These are phyloP conservation scores for Trichoderma afroharzianum DNA, from an alignment of 2,329 filamentous ascomycete species.

Conservation along the genomic window DNA sequence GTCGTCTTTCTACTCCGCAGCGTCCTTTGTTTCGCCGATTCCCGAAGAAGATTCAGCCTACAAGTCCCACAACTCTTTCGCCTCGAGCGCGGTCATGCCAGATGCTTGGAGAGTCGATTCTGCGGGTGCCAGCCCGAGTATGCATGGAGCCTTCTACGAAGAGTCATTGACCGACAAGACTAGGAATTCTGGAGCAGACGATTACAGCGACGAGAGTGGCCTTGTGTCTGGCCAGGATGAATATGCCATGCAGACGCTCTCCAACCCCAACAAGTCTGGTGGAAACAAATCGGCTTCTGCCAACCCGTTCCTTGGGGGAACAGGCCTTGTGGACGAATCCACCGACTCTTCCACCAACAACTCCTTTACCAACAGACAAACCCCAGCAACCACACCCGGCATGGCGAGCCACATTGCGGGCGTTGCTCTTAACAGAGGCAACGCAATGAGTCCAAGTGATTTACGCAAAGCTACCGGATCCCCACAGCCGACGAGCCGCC, in stretches of 20 bases:
- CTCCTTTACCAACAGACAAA: conserved; percentile 29
- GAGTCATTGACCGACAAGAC: conserved; percentile 46
- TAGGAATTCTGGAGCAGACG: conserved; percentile 26
- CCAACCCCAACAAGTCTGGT: not conserved
- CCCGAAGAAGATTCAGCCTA: conserved; percentile 64
- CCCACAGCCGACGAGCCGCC: conserved; percentile 35
- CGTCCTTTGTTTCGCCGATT: conserved; percentile 70
- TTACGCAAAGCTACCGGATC: conserved; percentile 28
- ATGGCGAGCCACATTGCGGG: conserved; percentile 24
- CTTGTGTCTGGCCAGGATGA: not conserved
- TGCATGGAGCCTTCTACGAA: conserved; percentile 50
- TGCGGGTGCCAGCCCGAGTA: conserved; percentile 41
- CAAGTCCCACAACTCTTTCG: conserved; percentile 61
- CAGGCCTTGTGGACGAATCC: conserved; percentile 43
- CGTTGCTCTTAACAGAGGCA: conserved; percentile 47
- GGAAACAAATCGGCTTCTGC: not conserved
- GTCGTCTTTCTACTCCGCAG: conserved; percentile 62
- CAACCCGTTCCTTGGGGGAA: conserved; percentile 10
- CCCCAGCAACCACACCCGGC: conserved; percentile 19
- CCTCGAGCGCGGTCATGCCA: conserved; percentile 70
- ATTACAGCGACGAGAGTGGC: conserved; percentile 5
- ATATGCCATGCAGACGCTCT: not conserved
- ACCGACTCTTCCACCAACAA: conserved; percentile 43
- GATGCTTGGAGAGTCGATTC: conserved; percentile 56
- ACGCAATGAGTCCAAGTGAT: conserved; percentile 44